Evolutionary conservation across 176 grass and related monocot genomes (phyloP).

Genomic region (Rhynchospora breviuscula): DNA sequence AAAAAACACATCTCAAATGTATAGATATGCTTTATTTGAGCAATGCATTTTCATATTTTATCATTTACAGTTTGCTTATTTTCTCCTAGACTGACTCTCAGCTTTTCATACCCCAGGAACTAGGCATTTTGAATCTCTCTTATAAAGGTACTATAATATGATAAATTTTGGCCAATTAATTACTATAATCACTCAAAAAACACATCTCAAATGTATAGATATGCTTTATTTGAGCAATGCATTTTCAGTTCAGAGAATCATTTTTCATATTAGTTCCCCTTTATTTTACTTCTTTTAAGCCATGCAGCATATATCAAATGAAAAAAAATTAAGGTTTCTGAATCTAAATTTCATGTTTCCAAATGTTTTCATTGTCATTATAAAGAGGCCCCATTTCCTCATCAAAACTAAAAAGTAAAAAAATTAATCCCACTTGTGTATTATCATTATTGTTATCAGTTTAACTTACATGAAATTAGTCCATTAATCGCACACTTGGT

Average conservation of each 20-base stretch:
- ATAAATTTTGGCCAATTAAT: neutral
- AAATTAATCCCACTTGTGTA: too few species aligned
- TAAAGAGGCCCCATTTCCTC: neutral
- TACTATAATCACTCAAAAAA: neutral
- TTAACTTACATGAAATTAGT: too few species aligned
- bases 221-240: neutral
- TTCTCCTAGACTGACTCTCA: neutral
- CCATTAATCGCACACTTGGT: neutral
- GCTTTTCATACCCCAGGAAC: neutral
- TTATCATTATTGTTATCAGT: too few species aligned
- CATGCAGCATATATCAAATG: neutral
- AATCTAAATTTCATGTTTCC: neutral
- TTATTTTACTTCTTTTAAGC: neutral
- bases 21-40: too few species aligned
- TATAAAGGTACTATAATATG: neutral
- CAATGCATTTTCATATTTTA: neutral
- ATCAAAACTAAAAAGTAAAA: too few species aligned
- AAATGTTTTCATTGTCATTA: neutral
- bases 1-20: neutral
- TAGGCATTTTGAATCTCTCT: conserved; percentile 1
- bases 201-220: too few species aligned
- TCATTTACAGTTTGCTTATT: too few species aligned
- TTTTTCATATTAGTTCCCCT: neutral
- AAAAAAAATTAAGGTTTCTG: neutral
- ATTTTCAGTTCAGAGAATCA: neutral